These are phyloP conservation scores for Coniella lustricola DNA, from an alignment of 2,329 filamentous ascomycete genomes.

Conservation along the genomic window DNA sequence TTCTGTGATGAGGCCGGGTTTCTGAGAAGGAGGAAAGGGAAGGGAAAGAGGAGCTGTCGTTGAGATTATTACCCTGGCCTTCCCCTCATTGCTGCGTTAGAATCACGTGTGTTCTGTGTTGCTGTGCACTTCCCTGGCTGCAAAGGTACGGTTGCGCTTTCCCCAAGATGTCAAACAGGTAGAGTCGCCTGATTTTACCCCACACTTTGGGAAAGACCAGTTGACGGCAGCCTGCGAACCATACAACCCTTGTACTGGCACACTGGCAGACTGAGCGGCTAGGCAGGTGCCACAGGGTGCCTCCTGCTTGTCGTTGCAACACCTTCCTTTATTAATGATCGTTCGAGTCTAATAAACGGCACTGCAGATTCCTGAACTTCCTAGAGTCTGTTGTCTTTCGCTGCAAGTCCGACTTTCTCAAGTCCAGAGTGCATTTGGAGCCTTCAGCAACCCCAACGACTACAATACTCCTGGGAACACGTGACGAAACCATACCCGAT, in stretches of 20 bases:
- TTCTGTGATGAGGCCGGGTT: neutral
- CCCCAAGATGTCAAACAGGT: neutral
- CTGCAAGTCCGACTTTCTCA: too few species aligned
- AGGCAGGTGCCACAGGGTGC: neutral
- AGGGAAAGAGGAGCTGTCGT: constrained; percentile 7
- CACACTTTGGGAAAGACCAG: constrained; percentile 2
- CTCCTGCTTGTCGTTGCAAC: neutral
- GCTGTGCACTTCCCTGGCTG: neutral
- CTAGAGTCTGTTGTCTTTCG: too few species aligned
- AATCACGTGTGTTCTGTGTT: constrained; percentile 11
- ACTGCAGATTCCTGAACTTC: too few species aligned
- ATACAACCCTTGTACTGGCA: constrained; percentile 4
- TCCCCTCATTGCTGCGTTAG: constrained; percentile 7
- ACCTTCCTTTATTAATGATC: too few species aligned
- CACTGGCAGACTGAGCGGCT: too few species aligned
- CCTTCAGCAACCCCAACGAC: too few species aligned
- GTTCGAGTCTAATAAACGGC: too few species aligned
- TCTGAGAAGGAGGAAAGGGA: neutral
- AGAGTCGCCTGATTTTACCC: constrained; percentile 15
- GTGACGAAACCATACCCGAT: too few species aligned
- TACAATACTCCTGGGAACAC: too few species aligned
- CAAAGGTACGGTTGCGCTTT: neutral
- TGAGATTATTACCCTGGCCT: constrained; percentile 7
- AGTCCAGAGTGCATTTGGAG: too few species aligned
- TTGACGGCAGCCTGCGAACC: neutral